Base-by-base conservation (phyloP, 208 protist genomes). In the Vickermania spadyakhi region DNA sequence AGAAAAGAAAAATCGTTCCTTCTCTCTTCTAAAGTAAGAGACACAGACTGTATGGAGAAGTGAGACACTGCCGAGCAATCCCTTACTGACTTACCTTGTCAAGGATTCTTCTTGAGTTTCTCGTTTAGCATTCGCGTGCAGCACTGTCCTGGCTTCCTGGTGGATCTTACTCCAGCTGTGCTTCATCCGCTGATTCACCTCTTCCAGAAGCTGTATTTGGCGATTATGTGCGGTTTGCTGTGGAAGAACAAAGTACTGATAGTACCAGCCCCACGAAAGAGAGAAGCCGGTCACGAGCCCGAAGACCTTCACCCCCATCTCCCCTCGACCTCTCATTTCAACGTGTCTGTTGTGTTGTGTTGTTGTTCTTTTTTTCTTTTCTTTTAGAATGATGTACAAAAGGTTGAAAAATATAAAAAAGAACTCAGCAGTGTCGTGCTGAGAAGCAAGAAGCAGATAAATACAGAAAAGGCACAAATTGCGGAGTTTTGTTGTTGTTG, bases 361-460 rank as follows among this genome's bases (percentile, higher is more conserved):
- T n/a, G n/a, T n/a, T n/a, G n/a, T n/a, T n/a, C n/a, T n/a, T n/a
- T n/a, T n/a, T n/a, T n/a, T n/a, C n/a, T n/a, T n/a, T n/a, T n/a
- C n/a, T n/a, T n/a, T n/a, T n/a, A n/a, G n/a, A n/a, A n/a, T n/a
- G n/a, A n/a, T n/a, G n/a, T n/a, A n/a, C n/a, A n/a, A n/a, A n/a
- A n/a, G n/a, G n/a, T n/a, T n/a, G n/a, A n/a, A 56, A 28, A 18
- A 49, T 49, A 18, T 21, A 21, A 18, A 49, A 21, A 18, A 49
- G 11, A 18, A 28, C 14, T 56, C 14, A 28, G 25, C 22, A 56
- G 11, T 11, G 14, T 13, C 14, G 7, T 56, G 25, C 7, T 13
- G 11, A 56, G n/a, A 28, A 7, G 54, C 18, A 27, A 27, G 27
- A 62, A 62, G 63, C 2, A 60, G 56, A 36, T 29, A 21, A 52